Conservation (phyloP, 2,329 filamentous ascomycete genomes). For the Coniochaeta sp. region DNA sequence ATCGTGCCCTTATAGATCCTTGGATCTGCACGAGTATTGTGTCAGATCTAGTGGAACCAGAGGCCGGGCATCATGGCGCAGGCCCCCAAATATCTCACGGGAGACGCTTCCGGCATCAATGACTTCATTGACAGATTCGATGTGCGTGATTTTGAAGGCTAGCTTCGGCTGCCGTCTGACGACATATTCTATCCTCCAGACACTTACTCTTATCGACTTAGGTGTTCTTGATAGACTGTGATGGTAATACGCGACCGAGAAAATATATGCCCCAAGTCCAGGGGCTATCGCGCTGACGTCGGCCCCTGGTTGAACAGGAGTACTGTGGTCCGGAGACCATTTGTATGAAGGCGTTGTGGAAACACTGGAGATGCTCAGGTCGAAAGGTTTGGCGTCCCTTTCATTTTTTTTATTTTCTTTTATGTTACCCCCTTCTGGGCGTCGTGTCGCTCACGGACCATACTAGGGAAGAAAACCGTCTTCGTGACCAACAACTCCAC, state of each 20-base stretch:
- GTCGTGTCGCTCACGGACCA: not conserved
- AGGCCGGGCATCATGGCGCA: conserved; percentile 19
- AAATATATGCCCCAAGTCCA: not conserved
- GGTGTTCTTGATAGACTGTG: conserved; percentile 94
- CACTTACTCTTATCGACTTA: conserved; percentile 24
- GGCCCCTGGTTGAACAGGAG: conserved; percentile 49
- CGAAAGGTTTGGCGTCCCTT: conserved; percentile 52
- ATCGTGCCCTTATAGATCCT: not conserved
- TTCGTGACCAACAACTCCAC: conserved; percentile 99
- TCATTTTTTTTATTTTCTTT: too few species aligned
- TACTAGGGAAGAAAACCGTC: conserved; percentile 75
- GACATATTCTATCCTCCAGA: not conserved
- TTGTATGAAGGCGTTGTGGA: conserved; percentile 80
- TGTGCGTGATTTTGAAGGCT: conserved; percentile 53
- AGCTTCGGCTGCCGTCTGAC: not conserved
- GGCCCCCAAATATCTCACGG: conserved; percentile 64
- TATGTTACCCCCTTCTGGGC: not conserved
- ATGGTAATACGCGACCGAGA: conserved; percentile 56
- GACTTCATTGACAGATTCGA: conserved; percentile 89
- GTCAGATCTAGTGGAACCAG: not conserved
- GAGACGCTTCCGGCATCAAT: conserved; percentile 67
- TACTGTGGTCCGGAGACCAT: conserved; percentile 93
- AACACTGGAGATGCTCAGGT: conserved; percentile 75
- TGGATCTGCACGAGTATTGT: not conserved
- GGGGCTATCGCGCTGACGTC: not conserved